Conservation (phyloP, 345 rosid genomes). For the Eucalyptus cladocalyx region DNA sequence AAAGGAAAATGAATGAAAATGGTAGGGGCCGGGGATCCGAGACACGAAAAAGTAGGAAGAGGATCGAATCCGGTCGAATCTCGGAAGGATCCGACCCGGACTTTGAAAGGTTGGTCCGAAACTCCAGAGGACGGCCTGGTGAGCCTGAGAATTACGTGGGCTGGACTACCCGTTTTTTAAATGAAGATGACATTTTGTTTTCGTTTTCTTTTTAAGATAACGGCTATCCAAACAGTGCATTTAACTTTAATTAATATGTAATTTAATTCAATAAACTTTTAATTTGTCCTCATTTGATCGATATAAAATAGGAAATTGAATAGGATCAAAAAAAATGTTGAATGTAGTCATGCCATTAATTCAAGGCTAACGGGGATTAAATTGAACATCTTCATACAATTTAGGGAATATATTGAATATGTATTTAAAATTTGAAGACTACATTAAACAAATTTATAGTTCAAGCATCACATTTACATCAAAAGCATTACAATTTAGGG, state of each 20-base stretch:
- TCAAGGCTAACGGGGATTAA: accelerated
- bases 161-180: neutral
- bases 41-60: neutral
- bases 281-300: too few relatives aligned
- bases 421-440: accelerated
- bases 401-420: accelerated
- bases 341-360: too few relatives aligned
- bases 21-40: neutral
- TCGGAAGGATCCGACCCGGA: neutral
- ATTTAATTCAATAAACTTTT: accelerated
- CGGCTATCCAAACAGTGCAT: accelerated
- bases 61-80: neutral
- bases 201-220: too few relatives aligned
- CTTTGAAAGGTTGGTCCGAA: accelerated
- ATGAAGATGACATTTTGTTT: neutral
- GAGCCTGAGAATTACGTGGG: neutral
- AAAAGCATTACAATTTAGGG: accelerated
- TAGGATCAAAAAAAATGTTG: too few relatives aligned
- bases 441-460: accelerated
- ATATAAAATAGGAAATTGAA: too few relatives aligned
- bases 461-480: accelerated
- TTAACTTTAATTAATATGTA: accelerated
- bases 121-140: neutral
- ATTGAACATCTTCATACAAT: accelerated
- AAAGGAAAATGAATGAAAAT: too few relatives aligned